These are phyloP conservation scores for Ceratocystis lukuohia DNA, from an alignment of 2,329 filamentous ascomycete species.

Conservation along the genomic window DNA sequence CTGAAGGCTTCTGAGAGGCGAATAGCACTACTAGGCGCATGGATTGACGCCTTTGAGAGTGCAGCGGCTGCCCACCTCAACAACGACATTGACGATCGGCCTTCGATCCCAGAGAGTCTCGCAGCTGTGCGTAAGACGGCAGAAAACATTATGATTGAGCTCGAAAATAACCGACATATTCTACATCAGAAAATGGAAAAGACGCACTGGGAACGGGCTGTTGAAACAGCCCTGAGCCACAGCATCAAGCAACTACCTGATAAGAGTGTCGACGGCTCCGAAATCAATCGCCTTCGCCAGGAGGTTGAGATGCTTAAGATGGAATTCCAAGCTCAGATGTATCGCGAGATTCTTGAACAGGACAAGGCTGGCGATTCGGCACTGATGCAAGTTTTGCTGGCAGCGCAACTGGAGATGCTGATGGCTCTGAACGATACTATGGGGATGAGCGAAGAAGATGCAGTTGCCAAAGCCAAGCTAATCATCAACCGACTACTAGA, in stretches of 20 bases:
- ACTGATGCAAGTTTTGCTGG: constrained; percentile 68
- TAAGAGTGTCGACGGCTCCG: constrained; percentile 37
- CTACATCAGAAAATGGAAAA: constrained; percentile 73
- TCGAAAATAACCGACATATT: constrained; percentile 82
- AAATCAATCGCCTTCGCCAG: constrained; percentile 51
- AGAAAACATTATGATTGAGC: constrained; percentile 72
- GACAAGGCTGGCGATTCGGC: constrained; percentile 68
- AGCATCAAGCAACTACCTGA: constrained; percentile 65
- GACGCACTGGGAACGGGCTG: constrained; percentile 70
- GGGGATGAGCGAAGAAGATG: constrained; percentile 69
- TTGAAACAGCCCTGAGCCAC: constrained; percentile 80
- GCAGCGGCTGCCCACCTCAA: constrained; percentile 51
- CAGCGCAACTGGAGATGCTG: constrained; percentile 85
- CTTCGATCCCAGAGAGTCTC: constrained; percentile 50
- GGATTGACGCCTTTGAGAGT: constrained; percentile 82
- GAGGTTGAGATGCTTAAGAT: constrained; percentile 79
- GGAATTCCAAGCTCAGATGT: constrained; percentile 67
- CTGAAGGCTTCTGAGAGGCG: constrained; percentile 70
- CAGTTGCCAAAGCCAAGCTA: constrained; percentile 62
- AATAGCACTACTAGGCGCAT: constrained; percentile 73
- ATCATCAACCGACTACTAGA: constrained; percentile 68
- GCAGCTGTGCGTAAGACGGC: constrained; percentile 73
- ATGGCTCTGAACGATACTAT: constrained; percentile 70
- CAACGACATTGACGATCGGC: constrained; percentile 29
- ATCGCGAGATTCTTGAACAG: constrained; percentile 65